A percentile compares a stretch with the other conserved stretches of the same genome.
Evolutionary conservation across 352 stramenopile genomes (phyloP).

Genomic region (Globisporangium paroecandrum): DNA sequence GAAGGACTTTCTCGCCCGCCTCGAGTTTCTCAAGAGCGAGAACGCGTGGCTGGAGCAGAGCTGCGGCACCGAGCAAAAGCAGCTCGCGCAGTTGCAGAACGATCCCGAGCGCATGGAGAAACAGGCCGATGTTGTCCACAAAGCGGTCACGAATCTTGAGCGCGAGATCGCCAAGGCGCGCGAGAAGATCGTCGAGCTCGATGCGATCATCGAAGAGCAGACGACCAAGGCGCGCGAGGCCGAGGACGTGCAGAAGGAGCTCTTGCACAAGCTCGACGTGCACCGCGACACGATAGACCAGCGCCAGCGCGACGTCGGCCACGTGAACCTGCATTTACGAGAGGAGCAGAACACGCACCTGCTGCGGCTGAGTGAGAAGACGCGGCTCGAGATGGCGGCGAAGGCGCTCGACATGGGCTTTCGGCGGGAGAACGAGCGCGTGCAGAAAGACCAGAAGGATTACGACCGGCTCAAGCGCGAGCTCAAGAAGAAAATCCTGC

Average conservation of each 20-base stretch:
- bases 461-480: slow-evolving; percentile 85
- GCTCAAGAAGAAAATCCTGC: slow-evolving; percentile 86
- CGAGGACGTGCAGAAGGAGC: slow-evolving; percentile 75
- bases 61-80: slow-evolving; percentile 47
- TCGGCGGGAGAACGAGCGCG: slow-evolving; percentile 67
- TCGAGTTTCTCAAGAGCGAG: slow-evolving; percentile 58
- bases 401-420: slow-evolving; percentile 47
- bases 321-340: slow-evolving; percentile 81
- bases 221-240: slow-evolving; percentile 60
- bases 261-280: slow-evolving; percentile 85
- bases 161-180: slow-evolving; percentile 58
- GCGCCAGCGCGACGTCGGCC: slow-evolving; percentile 88
- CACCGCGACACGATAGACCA: slow-evolving; percentile 90
- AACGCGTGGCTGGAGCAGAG: slow-evolving; percentile 59
- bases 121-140: slow-evolving; percentile 82
- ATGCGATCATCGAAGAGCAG: slow-evolving; percentile 40
- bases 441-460: slow-evolving; percentile 61
- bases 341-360: slow-evolving; percentile 85
- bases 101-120: slow-evolving; percentile 84
- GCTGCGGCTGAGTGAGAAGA: slow-evolving; percentile 65
- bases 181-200: slow-evolving; percentile 31
- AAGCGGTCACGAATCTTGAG: slow-evolving; percentile 67
- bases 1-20: slow-evolving; percentile 49
- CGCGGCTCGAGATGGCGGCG: slow-evolving; percentile 57
- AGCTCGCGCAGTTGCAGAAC: slow-evolving; percentile 56